Conservation (phyloP, 768 basidiomycete species). For the Boletus tylopilopsis region DNA sequence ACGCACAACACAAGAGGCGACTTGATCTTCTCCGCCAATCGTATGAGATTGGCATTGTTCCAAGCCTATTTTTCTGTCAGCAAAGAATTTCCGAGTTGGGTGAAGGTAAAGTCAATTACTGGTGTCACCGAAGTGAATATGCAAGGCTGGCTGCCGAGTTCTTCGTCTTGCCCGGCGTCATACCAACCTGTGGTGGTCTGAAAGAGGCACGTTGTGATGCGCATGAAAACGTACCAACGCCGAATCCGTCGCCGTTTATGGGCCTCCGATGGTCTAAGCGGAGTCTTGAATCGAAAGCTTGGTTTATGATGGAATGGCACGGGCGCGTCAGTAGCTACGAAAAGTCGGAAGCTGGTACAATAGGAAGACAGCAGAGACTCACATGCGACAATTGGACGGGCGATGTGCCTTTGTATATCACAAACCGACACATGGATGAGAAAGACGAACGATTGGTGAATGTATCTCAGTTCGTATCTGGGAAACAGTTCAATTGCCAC, state of each 20-base stretch:
- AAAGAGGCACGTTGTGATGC: neutral
- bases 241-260: constrained; percentile 97
- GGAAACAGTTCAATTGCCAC: too few relatives aligned
- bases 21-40: constrained; percentile 95
- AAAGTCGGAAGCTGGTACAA: constrained; percentile 1
- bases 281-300: constrained; percentile 92
- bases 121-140: constrained; percentile 96
- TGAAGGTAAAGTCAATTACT: constrained; percentile 40
- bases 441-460: too few relatives aligned
- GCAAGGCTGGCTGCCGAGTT: constrained; percentile 84
- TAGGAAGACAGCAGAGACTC: constrained; percentile 16
- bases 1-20: constrained; percentile 91
- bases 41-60: constrained; percentile 92
- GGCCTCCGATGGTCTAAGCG: constrained; percentile 76
- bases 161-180: constrained; percentile 79
- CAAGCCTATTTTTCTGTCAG: constrained; percentile 64
- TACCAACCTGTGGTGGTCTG: constrained; percentile 72
- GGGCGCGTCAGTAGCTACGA: constrained; percentile 84
- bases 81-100: neutral
- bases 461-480: too few relatives aligned
- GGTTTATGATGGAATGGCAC: constrained; percentile 94
- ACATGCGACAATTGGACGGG: constrained; percentile 91
- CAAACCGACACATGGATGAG: constrained; percentile 76
- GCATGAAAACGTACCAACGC: constrained; percentile 62
- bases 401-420: constrained; percentile 93